phyloP scores from a whole-genome alignment of 345 rosid genomes.

The Tarenaya hassleriana region DNA sequence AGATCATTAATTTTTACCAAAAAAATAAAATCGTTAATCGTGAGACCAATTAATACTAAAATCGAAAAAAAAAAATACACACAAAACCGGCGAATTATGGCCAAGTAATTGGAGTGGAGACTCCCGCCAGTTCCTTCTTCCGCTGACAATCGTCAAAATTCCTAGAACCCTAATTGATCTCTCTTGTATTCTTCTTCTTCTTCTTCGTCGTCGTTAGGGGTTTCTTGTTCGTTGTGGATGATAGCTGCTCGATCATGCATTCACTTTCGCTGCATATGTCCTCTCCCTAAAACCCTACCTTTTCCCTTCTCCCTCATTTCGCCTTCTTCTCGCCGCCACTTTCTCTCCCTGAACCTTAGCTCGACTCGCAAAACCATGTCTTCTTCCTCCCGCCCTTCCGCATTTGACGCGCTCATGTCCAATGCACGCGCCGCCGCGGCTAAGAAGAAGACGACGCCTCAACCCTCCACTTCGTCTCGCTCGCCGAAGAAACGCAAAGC shows the following conservation, averaged over 20 bases:
- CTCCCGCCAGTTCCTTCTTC: too few species aligned
- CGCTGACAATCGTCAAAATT: neutral
- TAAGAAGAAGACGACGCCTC: conserved; percentile 37
- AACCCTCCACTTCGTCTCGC: conserved; percentile 23
- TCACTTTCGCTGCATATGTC: conserved; percentile 15
- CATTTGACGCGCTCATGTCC: conserved; percentile 87
- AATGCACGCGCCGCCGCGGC: conserved; percentile 58
- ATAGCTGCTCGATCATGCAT: conserved; percentile 32
- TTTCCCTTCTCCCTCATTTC: conserved; percentile 10
- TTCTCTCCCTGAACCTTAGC: conserved; percentile 1
- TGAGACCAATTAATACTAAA: too few species aligned
- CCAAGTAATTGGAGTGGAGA: too few species aligned
- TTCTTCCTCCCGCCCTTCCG: conserved; percentile 56
- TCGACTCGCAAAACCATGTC: conserved; percentile 25
- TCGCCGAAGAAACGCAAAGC: conserved; percentile 50
- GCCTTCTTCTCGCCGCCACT: conserved; percentile 8
- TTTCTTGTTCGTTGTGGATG: conserved; percentile 17
- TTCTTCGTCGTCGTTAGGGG: too few species aligned
- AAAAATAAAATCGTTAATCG: too few species aligned
- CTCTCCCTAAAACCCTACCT: conserved; percentile 12
- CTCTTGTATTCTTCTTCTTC: neutral
- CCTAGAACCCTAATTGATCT: conserved; percentile 18
- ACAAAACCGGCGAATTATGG: too few species aligned
- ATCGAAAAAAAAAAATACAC: too few species aligned
- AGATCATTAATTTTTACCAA: too few species aligned